Base-by-base conservation (phyloP, 192 early-diverging fungal genomes). In the Podila verticillata region DNA sequence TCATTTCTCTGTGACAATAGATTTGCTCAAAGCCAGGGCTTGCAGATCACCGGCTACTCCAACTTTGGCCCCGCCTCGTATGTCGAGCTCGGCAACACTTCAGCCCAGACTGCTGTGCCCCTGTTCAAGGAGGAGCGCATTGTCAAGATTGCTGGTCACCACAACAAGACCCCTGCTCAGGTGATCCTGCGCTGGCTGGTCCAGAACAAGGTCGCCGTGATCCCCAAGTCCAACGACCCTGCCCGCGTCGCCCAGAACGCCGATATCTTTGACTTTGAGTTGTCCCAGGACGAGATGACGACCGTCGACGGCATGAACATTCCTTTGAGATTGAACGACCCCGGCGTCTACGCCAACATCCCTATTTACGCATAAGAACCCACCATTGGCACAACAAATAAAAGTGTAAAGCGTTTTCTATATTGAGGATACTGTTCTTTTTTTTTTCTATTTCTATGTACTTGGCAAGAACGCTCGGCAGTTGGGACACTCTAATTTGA, bases 401-500 rank as follows among this genome's bases (percentile, higher is more conserved):
- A n/a, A n/a, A n/a, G n/a, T n/a, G n/a, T n/a, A n/a, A n/a, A n/a
- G n/a, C n/a, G n/a, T n/a, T 26, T 24, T 24, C 59, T 61, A 28
- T 1, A 31, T 34, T 15, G 31, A 17, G 59, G 5, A 29, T 19
- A 61, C 15, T 39, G 1, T 17, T 29, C 13, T 8, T 34, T 24
- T 26, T 28, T 54, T 0, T n/a, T 24, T 24, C 15, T 47, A 47
- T 54, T 12, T 54, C 74, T 87, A 90, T 49, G 82, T 77, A 7
- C 88, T 83, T 57, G 91, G 92, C 65, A 92, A 80, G 60, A 84
- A 84, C 7, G 87, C 73, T 39, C 91, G 82, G 61, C 92, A 91
- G 17, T 92, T 81, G 13, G 91, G 91, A 67, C 92, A 92, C 71
- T 94, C 93, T 26, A 94, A 83, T 74, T 94, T 94, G 59, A 94